Conservation (phyloP, 2,329 filamentous ascomycete genomes). For the Botrytis hyacinthi region DNA sequence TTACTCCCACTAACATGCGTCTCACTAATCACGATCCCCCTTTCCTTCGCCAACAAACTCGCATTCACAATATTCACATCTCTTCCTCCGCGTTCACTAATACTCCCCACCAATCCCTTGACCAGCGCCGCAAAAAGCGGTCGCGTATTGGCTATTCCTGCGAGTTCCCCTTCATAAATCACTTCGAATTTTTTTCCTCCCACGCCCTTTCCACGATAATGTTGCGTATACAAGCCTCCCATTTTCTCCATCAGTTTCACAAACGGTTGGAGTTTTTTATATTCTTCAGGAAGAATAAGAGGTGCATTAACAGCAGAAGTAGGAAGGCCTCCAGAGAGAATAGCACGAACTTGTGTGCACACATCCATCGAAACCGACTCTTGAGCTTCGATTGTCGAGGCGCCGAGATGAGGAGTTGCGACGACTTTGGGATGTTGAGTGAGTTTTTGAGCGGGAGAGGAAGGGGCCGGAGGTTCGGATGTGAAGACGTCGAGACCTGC, state of each 20-base stretch:
- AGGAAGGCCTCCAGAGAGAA: slow-evolving; percentile 69
- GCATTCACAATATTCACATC: slow-evolving; percentile 85
- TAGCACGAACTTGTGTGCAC: slow-evolving; percentile 73
- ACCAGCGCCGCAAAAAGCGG: slow-evolving; percentile 76
- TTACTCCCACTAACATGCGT: slow-evolving; percentile 61
- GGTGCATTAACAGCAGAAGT: slow-evolving; percentile 78
- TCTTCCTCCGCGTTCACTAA: slow-evolving; percentile 62
- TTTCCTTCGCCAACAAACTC: slow-evolving; percentile 69
- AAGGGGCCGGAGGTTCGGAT: slow-evolving; percentile 63
- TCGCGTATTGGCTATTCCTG: slow-evolving; percentile 69
- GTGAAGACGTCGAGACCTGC: slow-evolving; percentile 81
- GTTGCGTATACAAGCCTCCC: slow-evolving; percentile 75
- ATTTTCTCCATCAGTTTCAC: slow-evolving; percentile 76
- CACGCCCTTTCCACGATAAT: slow-evolving; percentile 49
- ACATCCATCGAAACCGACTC: slow-evolving; percentile 83
- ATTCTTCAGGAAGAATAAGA: slow-evolving; percentile 77
- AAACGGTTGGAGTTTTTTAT: slow-evolving; percentile 73
- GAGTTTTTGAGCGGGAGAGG: slow-evolving; percentile 60
- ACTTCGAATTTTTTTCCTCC: slow-evolving; percentile 72
- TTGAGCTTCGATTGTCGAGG: slow-evolving; percentile 78
- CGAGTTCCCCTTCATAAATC: slow-evolving; percentile 73
- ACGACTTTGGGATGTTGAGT: slow-evolving; percentile 70
- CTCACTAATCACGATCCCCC: slow-evolving; percentile 75
- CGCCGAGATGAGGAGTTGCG: slow-evolving; percentile 76
- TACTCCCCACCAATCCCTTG: slow-evolving; percentile 69